Conservation (phyloP, 345 rosid genomes). For the Carallia brachiata region DNA sequence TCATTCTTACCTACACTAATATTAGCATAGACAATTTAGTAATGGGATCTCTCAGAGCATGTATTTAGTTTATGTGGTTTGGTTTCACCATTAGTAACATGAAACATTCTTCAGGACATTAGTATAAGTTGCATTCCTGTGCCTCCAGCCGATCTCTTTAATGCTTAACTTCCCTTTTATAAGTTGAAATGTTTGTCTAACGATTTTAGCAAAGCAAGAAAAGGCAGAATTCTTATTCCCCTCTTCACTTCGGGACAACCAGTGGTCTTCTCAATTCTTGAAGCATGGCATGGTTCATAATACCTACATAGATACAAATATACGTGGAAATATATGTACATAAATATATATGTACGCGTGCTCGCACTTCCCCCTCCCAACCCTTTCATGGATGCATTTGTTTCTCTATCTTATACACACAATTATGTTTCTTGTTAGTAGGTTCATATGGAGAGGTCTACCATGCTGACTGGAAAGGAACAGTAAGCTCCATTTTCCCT, state of each 20-base stretch:
- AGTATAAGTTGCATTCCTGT: not conserved
- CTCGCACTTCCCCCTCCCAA: too few relatives aligned
- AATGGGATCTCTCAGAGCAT: not conserved
- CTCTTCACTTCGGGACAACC: too few relatives aligned
- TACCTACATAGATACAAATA: too few relatives aligned
- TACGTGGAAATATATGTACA: too few relatives aligned
- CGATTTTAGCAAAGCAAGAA: not conserved
- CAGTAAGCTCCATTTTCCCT: slow-evolving; percentile 53
- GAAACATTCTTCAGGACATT: not conserved
- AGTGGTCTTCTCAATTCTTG: too few relatives aligned
- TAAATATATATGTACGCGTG: too few relatives aligned
- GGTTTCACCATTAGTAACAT: too few relatives aligned
- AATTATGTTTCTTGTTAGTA: slow-evolving; percentile 28
- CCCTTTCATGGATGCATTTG: not conserved
- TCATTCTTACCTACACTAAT: too few relatives aligned
- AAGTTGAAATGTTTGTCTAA: not conserved
- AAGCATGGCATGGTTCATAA: too few relatives aligned
- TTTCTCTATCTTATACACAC: not conserved
- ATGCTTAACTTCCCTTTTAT: not conserved
- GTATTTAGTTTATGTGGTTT: not conserved
- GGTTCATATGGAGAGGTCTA: slow-evolving; percentile 99
- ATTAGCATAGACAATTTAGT: too few relatives aligned
- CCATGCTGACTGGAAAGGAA: slow-evolving; percentile 97
- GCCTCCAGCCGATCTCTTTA: not conserved
- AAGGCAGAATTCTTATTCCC: not conserved